Evolutionary conservation across 2,329 filamentous ascomycete species (phyloP), one percentile per base, ranked within the genome.

Genomic region (Colletotrichum sublineola): DNA sequence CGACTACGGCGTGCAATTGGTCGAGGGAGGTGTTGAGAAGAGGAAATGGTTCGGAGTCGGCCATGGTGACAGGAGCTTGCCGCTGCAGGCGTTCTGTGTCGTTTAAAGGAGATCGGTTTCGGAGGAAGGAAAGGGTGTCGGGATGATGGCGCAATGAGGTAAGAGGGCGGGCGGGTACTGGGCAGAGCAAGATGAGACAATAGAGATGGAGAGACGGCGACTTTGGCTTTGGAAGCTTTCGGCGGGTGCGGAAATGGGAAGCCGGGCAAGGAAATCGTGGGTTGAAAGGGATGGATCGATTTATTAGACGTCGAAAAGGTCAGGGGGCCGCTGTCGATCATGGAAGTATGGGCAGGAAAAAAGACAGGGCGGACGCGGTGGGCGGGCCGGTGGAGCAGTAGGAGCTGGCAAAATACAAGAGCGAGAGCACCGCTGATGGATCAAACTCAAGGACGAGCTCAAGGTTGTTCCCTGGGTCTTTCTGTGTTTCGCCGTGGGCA

Each of bases 11-110:
- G 77, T 84, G 83, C 75, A 86, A 79, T 77, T 87, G 85, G 74
- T 88, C 85, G 74, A 84, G 84, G 63, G 86, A 82, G 62, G 84
- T 83, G 79, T 84, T 87, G 75, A 90, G 83, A 50, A 86, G 81
- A 67, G 88, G 88, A 73, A 90, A 90, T 29, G 88, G 88, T 79
- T 90, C 88, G 73, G 84, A 75, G 58, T 67, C 62, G 52, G 71
- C 67, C 71, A 73, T 73, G 63, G 20, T 73, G 36, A n/a, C 36
- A 48, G 29, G 5, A 42, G 46, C 38, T 38, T 46, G 50, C 46
- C 48, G 33, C 48, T 31, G 67, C 52, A 15, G 61, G 66, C 55
- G 70, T 65, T 55, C 55, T 67, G 55, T 55, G 62, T 70, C 33
- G 48, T 73, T 73, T 73, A 65, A 65, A 73, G 55, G 61, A 42